Conservation (phyloP, 495 filamentous ascomycete genomes). For the Tuber brumale region DNA sequence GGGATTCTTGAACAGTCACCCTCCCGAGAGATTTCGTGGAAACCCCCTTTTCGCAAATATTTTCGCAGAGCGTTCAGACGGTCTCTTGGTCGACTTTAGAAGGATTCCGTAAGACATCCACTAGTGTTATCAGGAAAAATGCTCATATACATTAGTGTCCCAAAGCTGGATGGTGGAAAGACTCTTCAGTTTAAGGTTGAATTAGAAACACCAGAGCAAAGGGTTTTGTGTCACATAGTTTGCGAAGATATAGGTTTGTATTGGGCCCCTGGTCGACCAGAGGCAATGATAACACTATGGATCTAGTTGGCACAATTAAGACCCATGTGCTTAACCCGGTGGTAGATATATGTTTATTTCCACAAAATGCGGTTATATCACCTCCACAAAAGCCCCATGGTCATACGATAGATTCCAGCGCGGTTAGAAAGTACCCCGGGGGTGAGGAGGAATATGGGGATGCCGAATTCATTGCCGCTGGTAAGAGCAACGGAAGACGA, state of each 20-base stretch:
- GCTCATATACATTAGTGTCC: constrained; percentile 49
- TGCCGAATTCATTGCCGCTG: constrained; percentile 54
- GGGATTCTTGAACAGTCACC: constrained; percentile 64
- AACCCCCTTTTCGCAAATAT: constrained; percentile 64
- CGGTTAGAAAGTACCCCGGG: constrained; percentile 37
- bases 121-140: background rate
- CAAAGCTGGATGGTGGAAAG: constrained; percentile 57
- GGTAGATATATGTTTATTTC: constrained; percentile 55
- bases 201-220: constrained; percentile 53
- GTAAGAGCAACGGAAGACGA: constrained; percentile 14
- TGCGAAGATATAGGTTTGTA: constrained; percentile 76
- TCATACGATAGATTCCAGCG: constrained; percentile 1
- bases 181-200: constrained; percentile 58
- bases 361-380: constrained; percentile 8
- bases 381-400: background rate
- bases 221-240: constrained; percentile 64
- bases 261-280: background rate
- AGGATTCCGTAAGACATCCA: constrained; percentile 53
- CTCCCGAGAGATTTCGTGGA: constrained; percentile 55
- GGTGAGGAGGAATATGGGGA: constrained; percentile 11
- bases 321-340: constrained; percentile 57
- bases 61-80: constrained; percentile 69
- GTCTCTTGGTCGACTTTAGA: constrained; percentile 67
- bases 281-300: background rate
- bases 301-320: constrained; percentile 67